These are phyloP conservation scores for Melanomma pulvis-pyrius DNA, from an alignment of 495 filamentous ascomycete species.

Conservation along the genomic window DNA sequence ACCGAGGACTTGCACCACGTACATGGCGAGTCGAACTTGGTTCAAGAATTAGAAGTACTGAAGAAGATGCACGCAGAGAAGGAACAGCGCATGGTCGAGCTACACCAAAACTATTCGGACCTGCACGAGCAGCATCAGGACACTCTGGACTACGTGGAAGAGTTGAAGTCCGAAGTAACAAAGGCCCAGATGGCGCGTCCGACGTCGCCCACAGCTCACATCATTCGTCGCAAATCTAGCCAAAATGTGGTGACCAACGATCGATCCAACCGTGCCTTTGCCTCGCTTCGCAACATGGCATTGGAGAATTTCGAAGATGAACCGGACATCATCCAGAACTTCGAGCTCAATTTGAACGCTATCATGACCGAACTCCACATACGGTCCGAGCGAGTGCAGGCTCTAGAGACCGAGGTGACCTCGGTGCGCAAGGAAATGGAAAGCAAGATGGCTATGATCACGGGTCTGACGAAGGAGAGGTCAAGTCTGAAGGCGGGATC, in stretches of 20 bases:
- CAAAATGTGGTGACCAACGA: conserved; percentile 83
- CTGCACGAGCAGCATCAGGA: conserved; percentile 80
- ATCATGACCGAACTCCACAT: conserved; percentile 90
- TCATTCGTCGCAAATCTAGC: conserved; percentile 91
- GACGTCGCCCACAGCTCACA: conserved; percentile 66
- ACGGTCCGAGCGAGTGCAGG: conserved; percentile 84
- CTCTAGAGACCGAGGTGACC: conserved; percentile 82
- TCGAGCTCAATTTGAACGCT: conserved; percentile 86
- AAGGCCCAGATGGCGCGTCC: conserved; percentile 68
- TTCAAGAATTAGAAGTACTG: conserved; percentile 70
- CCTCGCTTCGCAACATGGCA: conserved; percentile 83
- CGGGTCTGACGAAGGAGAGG: conserved; percentile 87
- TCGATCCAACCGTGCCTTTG: conserved; percentile 89
- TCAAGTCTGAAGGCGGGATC: conserved; percentile 80
- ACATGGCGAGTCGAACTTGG: conserved; percentile 41
- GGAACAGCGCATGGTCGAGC: conserved; percentile 68
- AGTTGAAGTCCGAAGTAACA: conserved; percentile 81
- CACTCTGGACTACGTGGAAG: conserved; percentile 81
- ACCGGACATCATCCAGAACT: conserved; percentile 86
- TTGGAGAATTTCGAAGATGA: conserved; percentile 78
- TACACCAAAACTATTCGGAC: conserved; percentile 76
- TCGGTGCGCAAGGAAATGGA: conserved; percentile 94
- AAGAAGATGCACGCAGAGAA: conserved; percentile 73
- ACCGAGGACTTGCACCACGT: conserved; percentile 23
- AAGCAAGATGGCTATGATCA: conserved; percentile 88